Evolutionary conservation across 2,329 filamentous ascomycete genomes (phyloP), one percentile per base, ranked within the genome.

Genomic region (Cyphellophora attinorum): DNA sequence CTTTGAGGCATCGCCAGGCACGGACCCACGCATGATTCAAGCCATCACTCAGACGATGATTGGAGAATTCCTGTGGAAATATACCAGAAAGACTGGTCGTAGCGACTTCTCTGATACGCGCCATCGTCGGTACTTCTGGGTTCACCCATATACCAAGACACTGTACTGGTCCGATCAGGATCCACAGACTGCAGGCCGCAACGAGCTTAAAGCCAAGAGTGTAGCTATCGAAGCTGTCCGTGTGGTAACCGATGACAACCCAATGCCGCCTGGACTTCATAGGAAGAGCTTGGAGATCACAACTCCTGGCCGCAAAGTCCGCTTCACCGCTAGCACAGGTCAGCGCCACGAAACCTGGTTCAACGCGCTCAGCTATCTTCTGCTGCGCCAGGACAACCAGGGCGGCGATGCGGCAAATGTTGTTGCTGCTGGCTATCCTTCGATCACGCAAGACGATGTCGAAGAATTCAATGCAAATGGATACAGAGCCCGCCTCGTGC

Each of bases 11-110:
- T 74, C 74, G 44, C 67, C 77, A 13, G 74, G 74, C 44, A 93
- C 86, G 4, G 91, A 98, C 61, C 89, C 89, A 43, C 83, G 89
- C 50, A 95, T 98, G 86, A 96, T 98, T 48, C 86, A 95, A 63
- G 91, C 91, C 31, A 95, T 98, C 46, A 98, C 91, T 2, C 89
- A 98, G 60, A 96, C 91, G 12, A 98, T 98, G 91, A 96, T 98
- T 53, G 91, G 91, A 37, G 91, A 98, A 58, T 96, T 89, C 58
- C 69, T 98, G 27, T 98, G 91, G 91, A 98, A 98, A 59, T 98
- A 98, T 61, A 98, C 91, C 0, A 81, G 91, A 51, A 94, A 91
- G 64, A 72, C 88, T 40, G 88, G 86, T n/a, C 80, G 89, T 15
- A 82, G 79, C 35, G 83, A 86, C 44, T 77, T 93, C 61, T 96